These are phyloP conservation scores for Rhizophagus prolifer DNA, from an alignment of 192 early-diverging fungal species.

Conservation along the genomic window DNA sequence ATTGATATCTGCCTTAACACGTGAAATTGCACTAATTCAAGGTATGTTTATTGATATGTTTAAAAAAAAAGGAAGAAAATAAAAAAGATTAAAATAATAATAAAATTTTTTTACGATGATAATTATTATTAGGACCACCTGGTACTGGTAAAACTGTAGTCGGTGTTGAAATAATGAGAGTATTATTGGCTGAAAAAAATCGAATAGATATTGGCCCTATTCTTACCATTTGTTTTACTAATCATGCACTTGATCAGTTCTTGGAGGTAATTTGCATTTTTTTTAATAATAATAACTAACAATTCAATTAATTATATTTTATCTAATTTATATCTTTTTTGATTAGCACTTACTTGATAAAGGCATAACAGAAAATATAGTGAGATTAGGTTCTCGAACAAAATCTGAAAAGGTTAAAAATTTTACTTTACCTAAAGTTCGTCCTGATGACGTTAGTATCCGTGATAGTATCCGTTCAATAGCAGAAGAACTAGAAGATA, in stretches of 20 bases:
- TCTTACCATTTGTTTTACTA: slow-evolving; percentile 56
- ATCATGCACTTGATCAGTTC: slow-evolving; percentile 66
- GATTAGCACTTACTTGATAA: slow-evolving; percentile 31
- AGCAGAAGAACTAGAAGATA: background rate
- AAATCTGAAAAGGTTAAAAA: slow-evolving; percentile 34
- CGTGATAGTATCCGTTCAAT: background rate
- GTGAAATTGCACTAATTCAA: slow-evolving; percentile 55
- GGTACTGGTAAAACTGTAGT: slow-evolving; percentile 56
- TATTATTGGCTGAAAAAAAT: slow-evolving; percentile 35
- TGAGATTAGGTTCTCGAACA: slow-evolving; percentile 49
- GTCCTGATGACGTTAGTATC: background rate
- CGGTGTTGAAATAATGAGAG: slow-evolving; percentile 49
- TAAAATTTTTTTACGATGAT: too few relatives aligned
- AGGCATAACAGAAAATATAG: slow-evolving; percentile 34
- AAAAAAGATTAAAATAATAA: too few relatives aligned
- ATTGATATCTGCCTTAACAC: slow-evolving; percentile 45
- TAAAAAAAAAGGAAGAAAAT: too few relatives aligned
- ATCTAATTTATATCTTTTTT: background rate
- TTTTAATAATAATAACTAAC: background rate
- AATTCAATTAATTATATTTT: too few relatives aligned
- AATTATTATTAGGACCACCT: slow-evolving; percentile 33
- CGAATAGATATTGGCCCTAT: slow-evolving; percentile 43
- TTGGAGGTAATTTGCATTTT: slow-evolving; percentile 32
- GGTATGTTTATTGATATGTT: slow-evolving; percentile 22
- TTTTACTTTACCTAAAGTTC: slow-evolving; percentile 22